A percentile compares a stretch with the other conserved stretches of the same genome.
These are phyloP conservation scores for Tilletiopsis washingtonensis DNA, from an alignment of 1,284 basidiomycete species.

Conservation along the genomic window DNA sequence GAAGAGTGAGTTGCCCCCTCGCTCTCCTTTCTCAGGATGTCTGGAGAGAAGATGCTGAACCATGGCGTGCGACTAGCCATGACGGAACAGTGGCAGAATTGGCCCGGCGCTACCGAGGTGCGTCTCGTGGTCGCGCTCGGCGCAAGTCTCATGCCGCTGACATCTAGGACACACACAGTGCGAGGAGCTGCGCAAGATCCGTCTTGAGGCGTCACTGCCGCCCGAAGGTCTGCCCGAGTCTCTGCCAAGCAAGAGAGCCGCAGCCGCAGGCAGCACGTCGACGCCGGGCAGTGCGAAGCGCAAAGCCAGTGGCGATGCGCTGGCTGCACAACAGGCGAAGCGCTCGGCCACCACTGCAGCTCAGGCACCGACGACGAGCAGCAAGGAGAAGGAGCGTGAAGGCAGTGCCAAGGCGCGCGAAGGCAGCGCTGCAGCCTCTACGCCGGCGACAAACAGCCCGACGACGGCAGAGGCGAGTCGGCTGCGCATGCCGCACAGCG, in stretches of 20 bases:
- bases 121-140: neutral
- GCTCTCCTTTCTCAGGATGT: too few relatives aligned
- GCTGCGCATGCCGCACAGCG: too few relatives aligned
- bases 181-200: conserved; percentile 28
- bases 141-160: neutral
- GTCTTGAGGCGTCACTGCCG: conserved; percentile 34
- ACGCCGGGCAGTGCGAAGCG: too few relatives aligned
- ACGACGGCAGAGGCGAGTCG: too few relatives aligned
- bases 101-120: conserved; percentile 30
- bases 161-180: neutral
- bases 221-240: conserved; percentile 35
- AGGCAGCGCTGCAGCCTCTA: neutral
- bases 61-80: conserved; percentile 6
- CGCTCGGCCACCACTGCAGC: neutral
- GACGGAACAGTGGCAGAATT: conserved; percentile 32
- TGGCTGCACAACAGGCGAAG: neutral
- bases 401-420: neutral
- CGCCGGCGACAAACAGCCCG: neutral
- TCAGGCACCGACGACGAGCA: neutral
- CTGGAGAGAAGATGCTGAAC: neutral
- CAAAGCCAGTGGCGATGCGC: too few relatives aligned
- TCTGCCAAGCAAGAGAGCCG: neutral
- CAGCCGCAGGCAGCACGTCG: neutral
- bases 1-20: conserved; percentile 10
- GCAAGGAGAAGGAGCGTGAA: neutral